Evolutionary conservation across 345 rosid genomes (phyloP).

Genomic region (Brassica incana): DNA sequence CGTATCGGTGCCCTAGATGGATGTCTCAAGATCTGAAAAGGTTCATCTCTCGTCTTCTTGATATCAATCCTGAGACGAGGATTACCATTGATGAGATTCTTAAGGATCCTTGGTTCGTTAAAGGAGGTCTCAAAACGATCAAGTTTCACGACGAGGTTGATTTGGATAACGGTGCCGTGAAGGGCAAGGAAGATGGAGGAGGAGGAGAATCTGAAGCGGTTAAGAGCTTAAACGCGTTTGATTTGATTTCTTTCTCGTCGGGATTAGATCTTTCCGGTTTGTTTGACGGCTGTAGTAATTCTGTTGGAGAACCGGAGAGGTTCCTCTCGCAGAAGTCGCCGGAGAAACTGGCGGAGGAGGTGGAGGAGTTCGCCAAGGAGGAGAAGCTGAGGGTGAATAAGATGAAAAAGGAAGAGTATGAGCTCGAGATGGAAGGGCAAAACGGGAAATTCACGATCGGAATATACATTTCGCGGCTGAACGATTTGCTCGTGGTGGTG

Average conservation of each 20-base stretch:
- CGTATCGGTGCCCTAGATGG: slow-evolving; percentile 78
- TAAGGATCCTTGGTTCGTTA: slow-evolving; percentile 78
- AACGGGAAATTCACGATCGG: slow-evolving; percentile 48
- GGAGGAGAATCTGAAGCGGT: not conserved
- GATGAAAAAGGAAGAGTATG: slow-evolving; percentile 61
- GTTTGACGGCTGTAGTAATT: slow-evolving; percentile 43
- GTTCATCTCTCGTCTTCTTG: slow-evolving; percentile 67
- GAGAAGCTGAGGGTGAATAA: slow-evolving; percentile 55
- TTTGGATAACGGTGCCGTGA: not conserved
- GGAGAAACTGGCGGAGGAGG: slow-evolving; percentile 54
- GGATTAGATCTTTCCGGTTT: slow-evolving; percentile 75
- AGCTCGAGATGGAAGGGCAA: slow-evolving; percentile 57
- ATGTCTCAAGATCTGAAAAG: slow-evolving; percentile 73
- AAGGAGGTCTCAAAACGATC: slow-evolving; percentile 47
- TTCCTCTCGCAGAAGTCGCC: slow-evolving; percentile 53
- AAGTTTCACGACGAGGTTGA: slow-evolving; percentile 50
- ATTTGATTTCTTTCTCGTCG: slow-evolving; percentile 76
- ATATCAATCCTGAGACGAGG: slow-evolving; percentile 69
- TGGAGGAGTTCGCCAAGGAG: slow-evolving; percentile 50
- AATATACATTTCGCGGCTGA: slow-evolving; percentile 57
- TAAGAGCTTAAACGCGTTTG: slow-evolving; percentile 71
- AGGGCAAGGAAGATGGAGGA: slow-evolving; percentile 20
- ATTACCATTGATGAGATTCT: slow-evolving; percentile 73
- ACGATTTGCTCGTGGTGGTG: slow-evolving; percentile 61
- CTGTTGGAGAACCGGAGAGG: slow-evolving; percentile 50